These are phyloP conservation scores for Trichoderma hamatum DNA, from an alignment of 2,329 filamentous ascomycete species.

Conservation along the genomic window DNA sequence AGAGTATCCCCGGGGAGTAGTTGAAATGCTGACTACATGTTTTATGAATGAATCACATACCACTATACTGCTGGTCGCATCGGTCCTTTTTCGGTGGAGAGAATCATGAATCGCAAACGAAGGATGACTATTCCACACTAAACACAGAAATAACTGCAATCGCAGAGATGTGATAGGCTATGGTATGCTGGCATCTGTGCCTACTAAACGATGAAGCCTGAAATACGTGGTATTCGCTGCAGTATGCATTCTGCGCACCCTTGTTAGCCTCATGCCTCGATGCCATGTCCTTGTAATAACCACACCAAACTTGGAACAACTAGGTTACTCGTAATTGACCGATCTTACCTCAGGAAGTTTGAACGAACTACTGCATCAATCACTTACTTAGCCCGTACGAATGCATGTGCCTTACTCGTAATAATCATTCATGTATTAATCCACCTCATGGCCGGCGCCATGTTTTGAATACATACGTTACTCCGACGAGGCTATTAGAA, in stretches of 20 bases:
- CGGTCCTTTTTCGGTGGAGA: constrained; percentile 3
- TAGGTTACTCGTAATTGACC: neutral
- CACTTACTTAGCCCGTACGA: no score
- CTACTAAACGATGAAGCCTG: neutral
- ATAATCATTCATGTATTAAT: neutral
- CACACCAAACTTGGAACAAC: neutral
- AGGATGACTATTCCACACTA: neutral
- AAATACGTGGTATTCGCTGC: neutral
- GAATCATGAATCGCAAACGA: neutral
- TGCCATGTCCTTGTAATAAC: neutral
- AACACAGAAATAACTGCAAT: neutral
- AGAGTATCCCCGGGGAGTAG: neutral
- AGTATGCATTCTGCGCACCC: neutral
- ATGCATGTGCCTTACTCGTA: neutral
- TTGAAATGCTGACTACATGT: neutral
- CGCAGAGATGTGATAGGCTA: neutral
- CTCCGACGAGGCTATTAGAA: neutral
- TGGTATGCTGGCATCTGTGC: neutral
- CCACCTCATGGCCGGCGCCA: neutral
- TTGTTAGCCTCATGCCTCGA: neutral
- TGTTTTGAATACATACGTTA: neutral
- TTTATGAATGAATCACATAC: constrained; percentile 13
- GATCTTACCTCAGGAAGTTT: neutral
- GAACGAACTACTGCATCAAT: neutral
- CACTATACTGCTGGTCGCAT: neutral